These are phyloP conservation scores for Sclerotinia sclerotiorum DNA, from an alignment of 2,329 filamentous ascomycete species.

Conservation along the genomic window DNA sequence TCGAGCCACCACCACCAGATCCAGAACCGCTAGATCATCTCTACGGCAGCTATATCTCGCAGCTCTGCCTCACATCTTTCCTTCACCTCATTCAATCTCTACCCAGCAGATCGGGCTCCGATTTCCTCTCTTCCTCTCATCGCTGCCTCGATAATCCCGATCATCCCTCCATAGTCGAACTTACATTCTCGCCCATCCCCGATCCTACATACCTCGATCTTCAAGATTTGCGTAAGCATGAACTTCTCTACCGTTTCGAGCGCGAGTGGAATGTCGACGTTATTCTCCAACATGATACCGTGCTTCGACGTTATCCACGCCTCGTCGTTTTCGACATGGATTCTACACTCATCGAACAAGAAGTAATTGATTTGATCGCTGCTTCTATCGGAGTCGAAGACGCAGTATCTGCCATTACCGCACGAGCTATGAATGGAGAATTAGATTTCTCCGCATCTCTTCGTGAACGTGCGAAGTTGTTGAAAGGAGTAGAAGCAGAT, in stretches of 20 bases:
- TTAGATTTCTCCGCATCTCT: constrained; percentile 87
- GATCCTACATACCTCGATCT: constrained; percentile 63
- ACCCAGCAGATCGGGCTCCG: constrained; percentile 52
- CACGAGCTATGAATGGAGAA: constrained; percentile 93
- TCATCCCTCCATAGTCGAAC: constrained; percentile 64
- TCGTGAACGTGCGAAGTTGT: constrained; percentile 73
- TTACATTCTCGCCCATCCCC: constrained; percentile 61
- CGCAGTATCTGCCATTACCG: constrained; percentile 84
- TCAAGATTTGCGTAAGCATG: constrained; percentile 72
- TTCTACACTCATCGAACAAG: constrained; percentile 92
- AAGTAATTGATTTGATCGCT: constrained; percentile 95
- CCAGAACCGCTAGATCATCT: constrained; percentile 62
- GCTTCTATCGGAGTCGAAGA: constrained; percentile 78
- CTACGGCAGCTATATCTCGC: constrained; percentile 65
- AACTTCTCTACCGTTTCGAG: constrained; percentile 81
- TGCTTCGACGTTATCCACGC: constrained; percentile 77
- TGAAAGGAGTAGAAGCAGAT: constrained; percentile 75
- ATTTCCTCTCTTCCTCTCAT: constrained; percentile 59
- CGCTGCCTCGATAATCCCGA: constrained; percentile 62
- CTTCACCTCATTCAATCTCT: constrained; percentile 65
- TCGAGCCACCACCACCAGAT: constrained; percentile 55
- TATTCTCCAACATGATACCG: constrained; percentile 68
- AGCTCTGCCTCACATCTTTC: constrained; percentile 62
- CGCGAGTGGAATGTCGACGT: constrained; percentile 87
- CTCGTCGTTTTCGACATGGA: constrained; percentile 99